Base-by-base conservation (phyloP, 306 rosid genomes). In the Castanea mollissima region DNA sequence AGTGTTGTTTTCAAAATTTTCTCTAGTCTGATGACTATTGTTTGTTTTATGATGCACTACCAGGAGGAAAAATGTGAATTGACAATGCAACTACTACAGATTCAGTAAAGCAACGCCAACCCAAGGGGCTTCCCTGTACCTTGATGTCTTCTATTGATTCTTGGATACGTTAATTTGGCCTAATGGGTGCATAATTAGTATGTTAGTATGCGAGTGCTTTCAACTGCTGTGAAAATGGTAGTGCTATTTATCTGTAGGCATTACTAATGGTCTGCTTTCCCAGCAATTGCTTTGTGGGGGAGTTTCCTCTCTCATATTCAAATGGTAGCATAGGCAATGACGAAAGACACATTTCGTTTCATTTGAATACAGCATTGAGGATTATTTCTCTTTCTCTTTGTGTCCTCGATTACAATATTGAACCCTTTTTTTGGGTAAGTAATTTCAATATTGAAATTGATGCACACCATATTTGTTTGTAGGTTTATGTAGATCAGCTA, bases 41-140 rank as follows among this genome's bases (percentile, higher is more conserved):
- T 41, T 41, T 41, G 46, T 41, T 41, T 41, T 55, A 23, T 75
- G 29, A 16, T 27, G 27, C 21, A 56, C 46, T 68, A 38, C 51
- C 81, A 89, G 92, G 93, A 91, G 72, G 87, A 93, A 80, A 93
- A 93, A 80, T 93, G 91, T 82, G 98, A 93, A 23, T 84, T 93
- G 68, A 90, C 98, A 41, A 41, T 41, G 46, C 46, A 41, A 8
- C 90, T 93, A 55, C 90, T 88, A 90, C 97, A 90, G 84, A 93
- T 97, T 54, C 92, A 88, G 77, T 93, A 93, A 81, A 87, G 91
- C 82, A 93, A 81, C 85, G 89, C 95, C 63, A 90, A 91, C 59
- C 94, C 97, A 3, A 94, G 93, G 46, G 92, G 11, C 46, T 41
- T 41, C 46, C 46, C 46, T 41, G 46, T 2, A 41, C 46, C 46